These are phyloP conservation scores for Pyrenochaeta sp. DNA, from an alignment of 2,329 filamentous ascomycete species.

Conservation along the genomic window DNA sequence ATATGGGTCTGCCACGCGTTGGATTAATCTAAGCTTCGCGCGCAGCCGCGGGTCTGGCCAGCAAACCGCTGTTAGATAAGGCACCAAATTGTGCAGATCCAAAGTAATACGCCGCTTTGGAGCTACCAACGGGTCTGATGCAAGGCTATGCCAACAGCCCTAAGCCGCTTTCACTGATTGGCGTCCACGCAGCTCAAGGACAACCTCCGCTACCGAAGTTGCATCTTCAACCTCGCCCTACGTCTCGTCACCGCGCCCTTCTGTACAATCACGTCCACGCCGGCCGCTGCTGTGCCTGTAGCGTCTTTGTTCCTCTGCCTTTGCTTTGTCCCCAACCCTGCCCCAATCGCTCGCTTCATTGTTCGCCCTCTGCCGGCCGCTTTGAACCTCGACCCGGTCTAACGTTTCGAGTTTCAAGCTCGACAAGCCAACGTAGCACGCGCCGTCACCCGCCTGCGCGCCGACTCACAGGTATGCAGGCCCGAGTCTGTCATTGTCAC, in stretches of 20 bases:
- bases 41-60: constrained; percentile 25
- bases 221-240: constrained; percentile 24
- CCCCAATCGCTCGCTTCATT: constrained; percentile 31
- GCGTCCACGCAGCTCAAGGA: constrained; percentile 21
- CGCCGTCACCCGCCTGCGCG: constrained; percentile 39
- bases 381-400: constrained; percentile 41
- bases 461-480: constrained; percentile 42
- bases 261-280: constrained; percentile 21
- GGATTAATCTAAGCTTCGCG: constrained; percentile 9
- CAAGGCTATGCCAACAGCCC: constrained; percentile 28
- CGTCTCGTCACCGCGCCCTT: constrained; percentile 22
- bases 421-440: constrained; percentile 46
- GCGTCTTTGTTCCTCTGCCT: constrained; percentile 26
- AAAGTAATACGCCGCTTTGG: constrained; percentile 22
- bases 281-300: constrained; percentile 33
- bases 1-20: constrained; percentile 25
- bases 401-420: constrained; percentile 52
- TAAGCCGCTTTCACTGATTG: constrained; percentile 25
- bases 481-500: constrained; percentile 28
- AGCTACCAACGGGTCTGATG: constrained; percentile 25
- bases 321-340: constrained; percentile 18
- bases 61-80: constrained; percentile 16
- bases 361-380: constrained; percentile 33
- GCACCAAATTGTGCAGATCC: constrained; percentile 29
- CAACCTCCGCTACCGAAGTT: constrained; percentile 17